Evolutionary conservation across 768 basidiomycete genomes (phyloP).

Genomic region (Clitopilus hobsonii): DNA sequence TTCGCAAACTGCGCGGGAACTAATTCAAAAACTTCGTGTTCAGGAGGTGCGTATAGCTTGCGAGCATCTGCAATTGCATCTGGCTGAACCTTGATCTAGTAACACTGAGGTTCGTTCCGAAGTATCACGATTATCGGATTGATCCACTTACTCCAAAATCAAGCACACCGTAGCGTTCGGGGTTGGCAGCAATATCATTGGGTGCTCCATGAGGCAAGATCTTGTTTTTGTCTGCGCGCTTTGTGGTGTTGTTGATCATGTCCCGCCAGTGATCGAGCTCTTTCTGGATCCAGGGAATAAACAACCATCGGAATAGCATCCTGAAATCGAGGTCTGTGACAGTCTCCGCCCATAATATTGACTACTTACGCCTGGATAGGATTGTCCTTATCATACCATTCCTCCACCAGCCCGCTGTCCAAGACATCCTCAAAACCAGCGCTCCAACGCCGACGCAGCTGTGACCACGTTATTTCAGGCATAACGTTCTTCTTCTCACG

Average conservation of each 20-base stretch:
- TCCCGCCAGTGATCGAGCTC: constrained; percentile 26
- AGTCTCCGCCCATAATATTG: too few relatives aligned
- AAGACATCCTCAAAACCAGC: constrained; percentile 29
- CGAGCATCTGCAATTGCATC: too few relatives aligned
- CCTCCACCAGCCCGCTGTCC: constrained; percentile 21
- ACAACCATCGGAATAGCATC: constrained; percentile 29
- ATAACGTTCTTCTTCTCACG: constrained; percentile 33
- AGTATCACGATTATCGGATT: too few relatives aligned
- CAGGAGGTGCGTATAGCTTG: too few relatives aligned
- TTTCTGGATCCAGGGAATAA: constrained; percentile 29
- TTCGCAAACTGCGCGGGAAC: too few relatives aligned
- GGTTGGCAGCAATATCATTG: constrained; percentile 19
- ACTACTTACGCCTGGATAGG: too few relatives aligned
- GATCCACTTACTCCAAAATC: too few relatives aligned
- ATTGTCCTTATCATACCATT: constrained; percentile 24
- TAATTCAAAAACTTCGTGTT: too few relatives aligned
- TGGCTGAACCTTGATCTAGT: too few relatives aligned
- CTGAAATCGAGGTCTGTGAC: constrained; percentile 4
- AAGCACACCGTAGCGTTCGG: constrained; percentile 17
- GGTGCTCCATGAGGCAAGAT: constrained; percentile 33
- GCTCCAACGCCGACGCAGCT: constrained; percentile 19
- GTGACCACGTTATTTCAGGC: constrained; percentile 38
- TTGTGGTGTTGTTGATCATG: constrained; percentile 15
- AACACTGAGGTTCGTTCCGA: too few relatives aligned
- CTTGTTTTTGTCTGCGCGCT: constrained; percentile 23